A percentile compares a stretch with the other conserved stretches of the same genome.
Evolutionary conservation across 1,139 yeast genomes (phyloP).

Genomic region (Pneumocystis sp.): DNA sequence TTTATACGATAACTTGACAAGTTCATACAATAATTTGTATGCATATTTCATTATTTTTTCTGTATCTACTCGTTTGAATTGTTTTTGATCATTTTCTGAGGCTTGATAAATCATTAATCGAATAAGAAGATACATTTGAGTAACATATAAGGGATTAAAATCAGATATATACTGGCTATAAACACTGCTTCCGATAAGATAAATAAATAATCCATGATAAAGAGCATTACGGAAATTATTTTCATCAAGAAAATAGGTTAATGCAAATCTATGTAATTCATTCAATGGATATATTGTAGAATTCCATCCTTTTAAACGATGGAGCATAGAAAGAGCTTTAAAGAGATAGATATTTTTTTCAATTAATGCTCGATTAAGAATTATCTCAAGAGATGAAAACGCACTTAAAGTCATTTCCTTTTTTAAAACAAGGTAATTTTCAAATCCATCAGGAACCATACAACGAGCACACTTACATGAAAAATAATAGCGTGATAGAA

Average conservation of each 20-base stretch:
- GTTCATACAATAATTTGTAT: not conserved
- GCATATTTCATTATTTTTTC: not conserved
- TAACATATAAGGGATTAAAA: not conserved
- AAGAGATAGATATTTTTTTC: not conserved
- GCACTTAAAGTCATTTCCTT: not conserved
- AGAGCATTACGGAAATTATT: not conserved
- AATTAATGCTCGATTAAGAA: not conserved
- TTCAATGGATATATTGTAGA: not conserved
- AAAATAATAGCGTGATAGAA: slow-evolving; percentile 11
- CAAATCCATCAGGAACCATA: not conserved
- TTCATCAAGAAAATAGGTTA: not conserved
- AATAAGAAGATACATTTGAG: not conserved
- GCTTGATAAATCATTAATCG: not conserved
- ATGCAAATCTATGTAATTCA: not conserved
- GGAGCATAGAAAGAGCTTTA: not conserved
- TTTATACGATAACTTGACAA: not conserved
- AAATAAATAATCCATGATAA: not conserved
- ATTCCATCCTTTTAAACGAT: not conserved
- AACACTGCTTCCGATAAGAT: not conserved
- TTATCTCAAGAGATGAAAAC: not conserved
- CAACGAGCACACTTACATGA: slow-evolving; percentile 12
- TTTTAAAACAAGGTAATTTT: not conserved
- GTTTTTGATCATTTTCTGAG: not conserved
- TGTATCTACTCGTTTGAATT: not conserved
- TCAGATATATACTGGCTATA: not conserved